Percentiles rank a stretch among this genome's conserved stretches.
Evolutionary conservation across 2,329 filamentous ascomycete species (phyloP).

Genomic region (Sporothrix euskadiensis): DNA sequence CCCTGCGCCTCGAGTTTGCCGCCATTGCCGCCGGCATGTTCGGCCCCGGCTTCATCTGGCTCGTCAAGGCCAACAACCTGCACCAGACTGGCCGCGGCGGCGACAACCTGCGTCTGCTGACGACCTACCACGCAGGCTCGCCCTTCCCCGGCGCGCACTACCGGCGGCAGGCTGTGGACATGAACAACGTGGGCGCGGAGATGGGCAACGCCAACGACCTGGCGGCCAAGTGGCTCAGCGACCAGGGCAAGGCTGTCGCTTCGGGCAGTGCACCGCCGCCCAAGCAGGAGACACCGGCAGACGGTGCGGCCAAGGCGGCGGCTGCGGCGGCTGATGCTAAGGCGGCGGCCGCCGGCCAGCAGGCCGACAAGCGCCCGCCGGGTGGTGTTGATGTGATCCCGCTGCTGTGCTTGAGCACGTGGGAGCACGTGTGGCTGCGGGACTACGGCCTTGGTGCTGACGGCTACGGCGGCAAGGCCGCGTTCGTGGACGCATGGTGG

Average conservation of each 20-base stretch:
- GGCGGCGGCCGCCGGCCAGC: not conserved
- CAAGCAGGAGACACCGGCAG: no score
- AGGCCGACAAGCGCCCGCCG: conserved; percentile 51
- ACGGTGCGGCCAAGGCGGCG: conserved; percentile 27
- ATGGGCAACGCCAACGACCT: conserved; percentile 24
- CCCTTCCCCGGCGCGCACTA: conserved; percentile 85
- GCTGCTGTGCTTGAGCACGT: conserved; percentile 88
- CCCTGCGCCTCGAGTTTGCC: conserved; percentile 76
- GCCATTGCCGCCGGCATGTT: conserved; percentile 87
- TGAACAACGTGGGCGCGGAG: conserved; percentile 61
- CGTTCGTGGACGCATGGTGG: conserved; percentile 84
- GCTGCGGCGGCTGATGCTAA: not conserved
- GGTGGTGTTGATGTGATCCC: conserved; percentile 71
- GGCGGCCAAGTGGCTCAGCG: conserved; percentile 42
- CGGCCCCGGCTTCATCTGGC: conserved; percentile 95
- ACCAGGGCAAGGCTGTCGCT: not conserved
- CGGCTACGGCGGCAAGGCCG: conserved; percentile 70
- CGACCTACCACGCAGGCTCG: conserved; percentile 88
- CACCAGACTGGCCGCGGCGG: conserved; percentile 31
- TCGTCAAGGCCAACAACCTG: conserved; percentile 58
- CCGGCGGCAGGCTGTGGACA: conserved; percentile 67
- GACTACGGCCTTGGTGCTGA: conserved; percentile 67
- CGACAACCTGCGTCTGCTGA: conserved; percentile 64
- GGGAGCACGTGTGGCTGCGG: conserved; percentile 89
- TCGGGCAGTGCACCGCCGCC: no score